A percentile compares a stretch with the other conserved stretches of the same genome.
These are phyloP conservation scores for Dendrobium chrysotoxum DNA, from an alignment of 106 monocot genomes.

Conservation along the genomic window DNA sequence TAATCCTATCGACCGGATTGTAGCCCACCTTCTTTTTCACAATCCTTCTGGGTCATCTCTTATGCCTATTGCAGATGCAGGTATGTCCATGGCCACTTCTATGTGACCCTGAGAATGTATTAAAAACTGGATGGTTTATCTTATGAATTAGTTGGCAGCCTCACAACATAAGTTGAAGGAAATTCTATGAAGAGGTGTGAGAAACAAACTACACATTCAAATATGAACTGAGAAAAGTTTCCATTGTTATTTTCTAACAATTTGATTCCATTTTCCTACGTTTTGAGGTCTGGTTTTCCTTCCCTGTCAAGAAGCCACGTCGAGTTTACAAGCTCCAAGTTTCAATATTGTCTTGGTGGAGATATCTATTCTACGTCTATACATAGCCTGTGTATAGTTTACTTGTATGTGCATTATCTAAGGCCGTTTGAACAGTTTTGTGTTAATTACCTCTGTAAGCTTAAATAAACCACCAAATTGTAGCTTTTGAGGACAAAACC, in stretches of 20 bases:
- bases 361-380: background rate
- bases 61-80: background rate
- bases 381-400: background rate
- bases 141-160: background rate
- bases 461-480: slow-evolving; percentile 9
- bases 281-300: background rate
- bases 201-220: background rate
- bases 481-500: slow-evolving; percentile 1
- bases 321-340: too few species aligned
- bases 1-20: slow-evolving; percentile 80
- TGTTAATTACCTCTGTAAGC: background rate
- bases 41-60: slow-evolving; percentile 16
- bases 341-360: background rate
- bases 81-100: slow-evolving; percentile 5
- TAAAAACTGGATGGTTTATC: background rate
- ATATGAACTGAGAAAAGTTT: too few species aligned
- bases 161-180: too few species aligned
- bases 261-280: background rate
- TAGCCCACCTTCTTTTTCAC: slow-evolving; percentile 70
- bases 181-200: slow-evolving; percentile 1
- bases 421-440: background rate
- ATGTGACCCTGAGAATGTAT: slow-evolving; percentile 4
- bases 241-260: background rate
- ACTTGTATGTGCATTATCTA: background rate
- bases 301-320: background rate